Base-by-base conservation (phyloP, 2,329 filamentous ascomycete genomes). In the Ophiosphaerella narmari region DNA sequence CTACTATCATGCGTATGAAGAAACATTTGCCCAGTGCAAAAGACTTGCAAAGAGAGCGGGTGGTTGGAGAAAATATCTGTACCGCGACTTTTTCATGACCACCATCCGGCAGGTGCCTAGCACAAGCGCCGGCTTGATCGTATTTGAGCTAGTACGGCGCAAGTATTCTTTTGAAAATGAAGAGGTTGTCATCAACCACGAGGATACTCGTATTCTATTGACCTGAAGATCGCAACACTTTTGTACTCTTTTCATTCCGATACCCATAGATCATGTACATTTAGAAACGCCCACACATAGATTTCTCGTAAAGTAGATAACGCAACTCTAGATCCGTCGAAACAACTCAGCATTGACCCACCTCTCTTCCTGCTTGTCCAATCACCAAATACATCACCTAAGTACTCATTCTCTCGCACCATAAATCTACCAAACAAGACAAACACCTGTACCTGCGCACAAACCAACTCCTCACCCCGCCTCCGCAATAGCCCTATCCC, bases 61-160 rank as follows among this genome's bases (percentile, higher is more conserved):
- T 13, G 80, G 82, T 1, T 78, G 87, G 69, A 67, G 78, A 18
- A 77, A 75, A 12, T 91, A 87, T 82, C 71, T 91, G 5, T 92
- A 88, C 65, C 78, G 83, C 5, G 87, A 85, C 11, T 91, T 91
- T 68, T 85, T 87, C 79, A 83, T 83, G 81, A 86, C 82, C 46
- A 88, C 88, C 0, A 80, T 91, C 44, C 78, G 86, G 5, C 88
- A 91, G 72, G 86, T 90, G 2, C 89, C 89, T 0, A 89, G 87
- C 66, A 91, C 89, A 2, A 88, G 86, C 52, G 88, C 88, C 0
- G 89, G 88, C 0, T 68, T 92, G 51, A 89, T 92, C 59, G 89
- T 90, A 16, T 92, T 92, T 67, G 89, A 92, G 73, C 67, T 92
- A 38, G 84, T 91, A 33, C 77, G 89, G 48, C 78, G 88, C 32